These are phyloP conservation scores for Calonectria hongkongensis DNA, from an alignment of 2,329 filamentous ascomycete species.

Conservation along the genomic window DNA sequence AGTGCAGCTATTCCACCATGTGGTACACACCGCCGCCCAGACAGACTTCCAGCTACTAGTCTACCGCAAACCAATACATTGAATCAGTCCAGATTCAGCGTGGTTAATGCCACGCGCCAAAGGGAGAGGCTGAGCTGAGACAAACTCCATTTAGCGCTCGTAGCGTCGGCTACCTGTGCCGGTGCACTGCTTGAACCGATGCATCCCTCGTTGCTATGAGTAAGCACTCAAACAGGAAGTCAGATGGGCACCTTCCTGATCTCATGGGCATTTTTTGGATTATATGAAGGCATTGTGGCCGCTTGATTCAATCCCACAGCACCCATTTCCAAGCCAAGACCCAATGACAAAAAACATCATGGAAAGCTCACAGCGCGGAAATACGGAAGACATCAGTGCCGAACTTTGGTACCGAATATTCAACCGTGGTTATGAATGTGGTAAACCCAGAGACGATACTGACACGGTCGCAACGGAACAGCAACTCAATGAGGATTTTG, in stretches of 20 bases:
- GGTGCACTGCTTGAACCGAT: too few species aligned
- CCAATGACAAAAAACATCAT: not conserved
- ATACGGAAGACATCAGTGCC: conserved; percentile 11
- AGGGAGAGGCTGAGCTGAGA: not conserved
- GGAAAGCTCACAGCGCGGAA: not conserved
- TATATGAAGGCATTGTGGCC: not conserved
- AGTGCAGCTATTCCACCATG: not conserved
- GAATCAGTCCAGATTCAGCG: not conserved
- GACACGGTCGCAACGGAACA: not conserved
- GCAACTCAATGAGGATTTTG: not conserved
- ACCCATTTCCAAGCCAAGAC: not conserved
- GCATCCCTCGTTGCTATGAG: not conserved
- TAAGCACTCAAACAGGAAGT: not conserved
- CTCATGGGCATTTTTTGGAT: too few species aligned
- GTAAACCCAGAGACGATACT: not conserved
- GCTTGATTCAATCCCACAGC: too few species aligned
- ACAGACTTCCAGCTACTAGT: too few species aligned
- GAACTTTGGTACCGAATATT: conserved; percentile 16
- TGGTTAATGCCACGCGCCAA: not conserved
- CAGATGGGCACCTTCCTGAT: too few species aligned
- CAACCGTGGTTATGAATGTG: not conserved
- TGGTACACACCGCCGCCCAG: not conserved
- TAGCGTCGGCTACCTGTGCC: too few species aligned
- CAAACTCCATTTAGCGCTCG: not conserved
- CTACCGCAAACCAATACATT: not conserved